Conservation (phyloP, 345 rosid genomes). For the Murraya koenigii region DNA sequence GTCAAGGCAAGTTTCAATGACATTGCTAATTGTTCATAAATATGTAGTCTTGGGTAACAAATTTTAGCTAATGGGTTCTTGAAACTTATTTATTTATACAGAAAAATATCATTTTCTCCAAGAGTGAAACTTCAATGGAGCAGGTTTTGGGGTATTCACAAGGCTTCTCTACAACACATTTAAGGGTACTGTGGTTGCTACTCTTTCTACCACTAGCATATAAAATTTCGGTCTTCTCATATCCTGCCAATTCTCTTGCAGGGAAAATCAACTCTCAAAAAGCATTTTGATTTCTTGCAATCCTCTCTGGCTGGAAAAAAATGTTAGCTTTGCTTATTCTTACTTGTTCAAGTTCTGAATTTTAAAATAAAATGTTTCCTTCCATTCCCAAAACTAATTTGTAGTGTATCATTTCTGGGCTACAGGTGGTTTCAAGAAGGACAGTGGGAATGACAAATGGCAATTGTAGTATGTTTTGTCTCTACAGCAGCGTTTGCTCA, state of each 20-base stretch:
- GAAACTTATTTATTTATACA: conserved; percentile 19
- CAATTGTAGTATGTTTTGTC: conserved; percentile 21
- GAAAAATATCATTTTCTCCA: conserved; percentile 21
- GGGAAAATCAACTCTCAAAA: conserved; percentile 43
- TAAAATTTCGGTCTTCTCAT: neutral
- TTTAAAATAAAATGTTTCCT: neutral
- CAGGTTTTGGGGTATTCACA: conserved; percentile 41
- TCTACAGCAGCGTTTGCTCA: conserved; percentile 20
- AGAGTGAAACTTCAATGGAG: conserved; percentile 34
- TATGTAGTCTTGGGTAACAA: neutral
- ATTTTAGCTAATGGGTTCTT: conserved; percentile 9
- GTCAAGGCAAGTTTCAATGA: conserved; percentile 42
- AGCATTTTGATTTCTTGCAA: conserved; percentile 40
- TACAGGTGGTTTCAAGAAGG: conserved; percentile 46
- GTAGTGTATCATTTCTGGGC: conserved; percentile 3
- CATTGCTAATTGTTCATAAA: neutral
- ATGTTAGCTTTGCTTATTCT: conserved; percentile 19
- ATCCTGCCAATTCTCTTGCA: conserved; percentile 16
- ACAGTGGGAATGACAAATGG: conserved; percentile 41
- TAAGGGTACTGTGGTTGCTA: conserved; percentile 29
- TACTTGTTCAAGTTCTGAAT: neutral
- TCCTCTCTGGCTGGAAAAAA: conserved; percentile 33
- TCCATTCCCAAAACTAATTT: conserved; percentile 1
- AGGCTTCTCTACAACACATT: conserved; percentile 46
- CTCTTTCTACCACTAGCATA: neutral